Evolutionary conservation across 331 rosid species (phyloP).

Genomic region (Prunus yedoensis): DNA sequence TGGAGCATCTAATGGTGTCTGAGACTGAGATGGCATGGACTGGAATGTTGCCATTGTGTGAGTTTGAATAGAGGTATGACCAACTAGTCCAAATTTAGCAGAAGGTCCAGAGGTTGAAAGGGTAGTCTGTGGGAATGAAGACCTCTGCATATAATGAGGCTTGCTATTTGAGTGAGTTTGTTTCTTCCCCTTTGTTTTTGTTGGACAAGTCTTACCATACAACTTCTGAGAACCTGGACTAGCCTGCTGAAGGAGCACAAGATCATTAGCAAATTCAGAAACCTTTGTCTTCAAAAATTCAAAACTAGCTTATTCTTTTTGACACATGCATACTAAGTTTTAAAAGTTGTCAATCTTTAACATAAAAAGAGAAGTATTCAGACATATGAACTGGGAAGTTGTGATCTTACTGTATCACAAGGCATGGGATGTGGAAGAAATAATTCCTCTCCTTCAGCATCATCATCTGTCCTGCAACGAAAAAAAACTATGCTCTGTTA

Average conservation of each 20-base stretch:
- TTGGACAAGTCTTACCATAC: slow-evolving; percentile 29
- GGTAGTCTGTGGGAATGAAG: slow-evolving; percentile 24
- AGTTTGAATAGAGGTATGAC: slow-evolving; percentile 43
- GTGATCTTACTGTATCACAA: slow-evolving; percentile 44
- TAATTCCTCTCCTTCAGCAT: slow-evolving; percentile 66
- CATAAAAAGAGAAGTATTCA: not conserved
- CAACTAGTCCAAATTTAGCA: slow-evolving; percentile 46
- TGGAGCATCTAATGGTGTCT: slow-evolving; percentile 34
- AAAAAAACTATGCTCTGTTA: slow-evolving; percentile 7
- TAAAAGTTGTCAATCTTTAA: not conserved
- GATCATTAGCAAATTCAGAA: slow-evolving; percentile 14
- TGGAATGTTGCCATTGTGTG: slow-evolving; percentile 48
- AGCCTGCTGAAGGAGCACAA: slow-evolving; percentile 39
- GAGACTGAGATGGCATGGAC: slow-evolving; percentile 43
- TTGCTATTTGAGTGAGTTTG: slow-evolving; percentile 28
- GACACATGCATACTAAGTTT: not conserved
- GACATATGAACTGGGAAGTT: slow-evolving; percentile 17
- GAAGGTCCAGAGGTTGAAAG: slow-evolving; percentile 33
- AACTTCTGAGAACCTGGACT: slow-evolving; percentile 39
- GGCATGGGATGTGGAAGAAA: slow-evolving; percentile 43
- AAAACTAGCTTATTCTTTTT: not conserved
- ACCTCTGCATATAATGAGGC: slow-evolving; percentile 27
- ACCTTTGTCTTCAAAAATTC: not conserved
- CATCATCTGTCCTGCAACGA: slow-evolving; percentile 68
- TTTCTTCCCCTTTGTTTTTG: slow-evolving; percentile 58